These are phyloP conservation scores for Aspergillus puulaauensis DNA, from an alignment of 2,329 filamentous ascomycete species.

Conservation along the genomic window DNA sequence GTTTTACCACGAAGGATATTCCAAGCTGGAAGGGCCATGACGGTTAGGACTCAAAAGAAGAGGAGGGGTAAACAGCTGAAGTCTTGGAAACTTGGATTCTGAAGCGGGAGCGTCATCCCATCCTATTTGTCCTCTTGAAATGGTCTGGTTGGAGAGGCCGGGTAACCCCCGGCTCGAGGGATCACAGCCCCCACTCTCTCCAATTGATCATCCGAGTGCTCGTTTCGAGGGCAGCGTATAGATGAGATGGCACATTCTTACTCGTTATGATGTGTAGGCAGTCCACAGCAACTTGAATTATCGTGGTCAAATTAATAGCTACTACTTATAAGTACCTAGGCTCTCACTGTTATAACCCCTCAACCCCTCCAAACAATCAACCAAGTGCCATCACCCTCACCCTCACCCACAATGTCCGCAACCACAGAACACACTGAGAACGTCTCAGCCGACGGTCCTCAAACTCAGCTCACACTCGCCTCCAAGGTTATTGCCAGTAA, in stretches of 20 bases:
- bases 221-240: slow-evolving; percentile 2
- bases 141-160: not conserved
- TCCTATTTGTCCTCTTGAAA: not conserved
- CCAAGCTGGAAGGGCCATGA: slow-evolving; percentile 23
- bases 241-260: not conserved
- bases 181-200: not conserved
- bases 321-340: not conserved
- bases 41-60: too few species aligned
- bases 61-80: too few species aligned
- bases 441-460: slow-evolving; percentile 5
- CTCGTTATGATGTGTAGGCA: not conserved
- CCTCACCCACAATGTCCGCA: not conserved
- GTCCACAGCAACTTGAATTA: not conserved
- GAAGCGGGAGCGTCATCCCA: not conserved
- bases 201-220: not conserved
- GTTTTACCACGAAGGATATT: slow-evolving; percentile 68
- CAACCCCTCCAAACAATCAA: not conserved
- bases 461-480: slow-evolving; percentile 29
- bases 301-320: not conserved
- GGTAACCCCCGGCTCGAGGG: not conserved
- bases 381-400: not conserved
- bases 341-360: not conserved
- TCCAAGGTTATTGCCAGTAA: slow-evolving; percentile 36
- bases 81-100: too few species aligned
- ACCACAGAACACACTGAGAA: not conserved